A percentile compares a stretch with the other conserved stretches of the same genome.
Conservation (phyloP, 2,329 filamentous ascomycete species). For the Paecilomyces sp. region DNA sequence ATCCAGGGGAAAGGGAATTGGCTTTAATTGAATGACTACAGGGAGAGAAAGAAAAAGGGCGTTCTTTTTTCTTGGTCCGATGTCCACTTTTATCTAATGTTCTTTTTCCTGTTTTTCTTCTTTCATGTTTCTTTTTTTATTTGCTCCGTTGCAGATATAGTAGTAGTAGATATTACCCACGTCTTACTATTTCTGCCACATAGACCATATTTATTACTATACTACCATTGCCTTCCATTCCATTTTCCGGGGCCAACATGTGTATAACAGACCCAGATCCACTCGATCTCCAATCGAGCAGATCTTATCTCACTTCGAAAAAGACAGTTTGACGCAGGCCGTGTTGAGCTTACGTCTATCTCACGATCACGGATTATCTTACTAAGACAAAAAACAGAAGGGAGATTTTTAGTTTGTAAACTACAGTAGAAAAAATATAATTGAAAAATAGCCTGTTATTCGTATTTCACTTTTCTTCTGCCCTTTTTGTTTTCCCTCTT, state of each 20-base stretch:
- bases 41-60: background rate
- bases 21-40: background rate
- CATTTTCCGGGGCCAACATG: background rate
- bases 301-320: no score
- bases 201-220: background rate
- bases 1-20: background rate
- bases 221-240: background rate
- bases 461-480: background rate
- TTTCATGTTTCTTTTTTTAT: background rate
- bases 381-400: background rate
- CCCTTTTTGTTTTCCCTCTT: background rate
- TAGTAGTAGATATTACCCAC: constrained; percentile 2
- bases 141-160: background rate
- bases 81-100: background rate
- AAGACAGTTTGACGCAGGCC: no score
- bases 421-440: background rate
- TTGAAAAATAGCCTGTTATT: background rate
- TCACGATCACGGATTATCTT: no score
- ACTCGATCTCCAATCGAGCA: background rate
- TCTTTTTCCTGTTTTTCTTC: background rate
- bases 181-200: background rate
- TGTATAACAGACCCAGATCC: background rate
- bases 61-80: constrained; percentile 2
- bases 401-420: background rate
- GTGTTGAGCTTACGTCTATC: no score